Evolutionary conservation across 768 basidiomycete genomes (phyloP), one percentile per base, ranked within the genome.

Genomic region (Rhizopogon sp.): DNA sequence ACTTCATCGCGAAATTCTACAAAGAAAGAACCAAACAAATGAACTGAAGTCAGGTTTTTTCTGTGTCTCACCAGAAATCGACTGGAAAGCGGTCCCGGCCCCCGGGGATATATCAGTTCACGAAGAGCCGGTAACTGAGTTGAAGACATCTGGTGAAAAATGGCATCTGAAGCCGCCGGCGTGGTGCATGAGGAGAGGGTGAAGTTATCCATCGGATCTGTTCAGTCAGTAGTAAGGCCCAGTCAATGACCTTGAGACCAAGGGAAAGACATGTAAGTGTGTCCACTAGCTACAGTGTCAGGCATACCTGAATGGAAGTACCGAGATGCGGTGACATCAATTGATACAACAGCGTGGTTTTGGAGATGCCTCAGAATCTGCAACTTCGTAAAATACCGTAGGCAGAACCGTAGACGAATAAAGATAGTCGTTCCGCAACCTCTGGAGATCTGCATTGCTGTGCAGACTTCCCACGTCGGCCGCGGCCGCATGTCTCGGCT

Each of bases 171-270:
- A 5, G 29, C n/a, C 2, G 33, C 13, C 40, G 44, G 20, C 9
- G 22, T 52, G n/a, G 53, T 55, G 60, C 61, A 60, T 9, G 39
- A 4, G 17, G 66, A 20, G 17, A 7, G 22, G 17, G 47, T 56
- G 31, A 39, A 60, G 5, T 52, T 31, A 31, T 31, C 60, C 20
- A 64, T 25, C 10, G 53, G 63, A 40, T 16, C 13, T 29, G 33
- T 13, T 20, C 5, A 6, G 22, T 20, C n/a, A n/a, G 14, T 20
- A 20, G 13, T 22, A 45, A 3, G 3, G 57, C 54, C 60, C 59
- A 64, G 39, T 68, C 61, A 5, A 68, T 53, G 40, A 65, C 60
- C 9, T 57, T 56, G 41, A 68, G 39, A 25, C 61, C 65, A n/a
- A n/a, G n/a, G 0, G 54, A 17, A 14, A 56, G 56, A 39, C 2